Percentiles rank a stretch among this genome's conserved stretches.
Conservation (phyloP, 2,329 filamentous ascomycete genomes). For the Pseudocercospora musae region DNA sequence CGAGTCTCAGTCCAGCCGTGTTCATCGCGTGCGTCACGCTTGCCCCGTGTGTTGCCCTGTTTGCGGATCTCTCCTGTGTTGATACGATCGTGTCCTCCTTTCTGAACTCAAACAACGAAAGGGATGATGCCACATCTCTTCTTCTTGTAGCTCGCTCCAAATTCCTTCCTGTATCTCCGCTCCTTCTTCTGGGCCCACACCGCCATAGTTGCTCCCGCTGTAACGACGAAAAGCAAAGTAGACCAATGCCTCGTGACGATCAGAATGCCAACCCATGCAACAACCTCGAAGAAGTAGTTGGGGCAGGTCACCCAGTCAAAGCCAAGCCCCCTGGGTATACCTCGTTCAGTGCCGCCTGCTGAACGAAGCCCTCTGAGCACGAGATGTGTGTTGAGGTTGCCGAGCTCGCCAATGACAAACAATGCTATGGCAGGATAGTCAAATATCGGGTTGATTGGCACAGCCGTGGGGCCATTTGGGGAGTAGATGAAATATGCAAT, state of each 20-base stretch:
- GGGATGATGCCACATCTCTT: conserved; percentile 85
- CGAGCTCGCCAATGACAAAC: conserved; percentile 73
- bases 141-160: conserved; percentile 90
- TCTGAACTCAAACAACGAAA: conserved; percentile 58
- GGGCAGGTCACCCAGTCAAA: conserved; percentile 89
- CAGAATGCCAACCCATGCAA: conserved; percentile 82
- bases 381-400: conserved; percentile 76
- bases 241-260: conserved; percentile 75
- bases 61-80: neutral
- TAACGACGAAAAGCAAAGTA: conserved; percentile 70
- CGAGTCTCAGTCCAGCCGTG: neutral
- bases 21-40: neutral
- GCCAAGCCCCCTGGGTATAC: conserved; percentile 80
- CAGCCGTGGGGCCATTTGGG: conserved; percentile 66
- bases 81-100: neutral
- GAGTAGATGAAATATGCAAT: conserved; percentile 83
- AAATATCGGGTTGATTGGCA: conserved; percentile 48
- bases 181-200: conserved; percentile 92
- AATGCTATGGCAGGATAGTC: conserved; percentile 68
- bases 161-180: conserved; percentile 81
- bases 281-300: conserved; percentile 91
- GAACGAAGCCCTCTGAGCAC: conserved; percentile 75
- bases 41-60: neutral
- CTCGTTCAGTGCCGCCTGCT: conserved; percentile 76
- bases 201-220: conserved; percentile 77